These are phyloP conservation scores for Thelonectria rubi DNA, from an alignment of 2,329 filamentous ascomycete genomes.

Conservation along the genomic window DNA sequence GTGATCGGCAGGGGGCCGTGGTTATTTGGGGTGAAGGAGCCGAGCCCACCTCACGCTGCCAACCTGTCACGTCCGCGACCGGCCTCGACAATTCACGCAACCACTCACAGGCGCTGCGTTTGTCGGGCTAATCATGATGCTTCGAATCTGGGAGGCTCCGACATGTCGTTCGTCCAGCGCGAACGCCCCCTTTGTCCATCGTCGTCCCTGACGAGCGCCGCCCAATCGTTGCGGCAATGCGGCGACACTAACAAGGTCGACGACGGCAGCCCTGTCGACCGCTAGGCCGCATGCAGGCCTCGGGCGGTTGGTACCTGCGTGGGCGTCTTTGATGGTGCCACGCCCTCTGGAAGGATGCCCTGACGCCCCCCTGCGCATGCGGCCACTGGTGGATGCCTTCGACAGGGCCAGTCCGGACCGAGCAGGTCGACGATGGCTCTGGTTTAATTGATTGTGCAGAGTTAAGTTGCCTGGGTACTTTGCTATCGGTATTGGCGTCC, in stretches of 20 bases:
- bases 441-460: not conserved
- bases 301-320: slow-evolving; percentile 36
- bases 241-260: not conserved
- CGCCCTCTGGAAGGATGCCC: slow-evolving; percentile 20
- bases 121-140: not conserved
- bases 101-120: not conserved
- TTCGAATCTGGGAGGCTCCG: too few relatives aligned
- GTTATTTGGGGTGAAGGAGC: slow-evolving; percentile 13
- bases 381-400: too few relatives aligned
- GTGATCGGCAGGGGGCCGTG: slow-evolving; percentile 19
- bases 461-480: too few relatives aligned
- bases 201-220: not conserved
- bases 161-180: not conserved
- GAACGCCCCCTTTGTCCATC: not conserved
- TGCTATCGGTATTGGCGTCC: not conserved
- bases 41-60: not conserved
- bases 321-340: slow-evolving; percentile 32
- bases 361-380: slow-evolving; percentile 3
- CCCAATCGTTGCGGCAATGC: not conserved
- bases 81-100: not conserved
- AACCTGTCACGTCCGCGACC: not conserved
- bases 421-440: not conserved
- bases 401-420: slow-evolving; percentile 5
- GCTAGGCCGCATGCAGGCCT: slow-evolving; percentile 29
- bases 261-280: not conserved